Evolutionary conservation across 495 filamentous ascomycete species (phyloP).

Genomic region (Xeromyces bisporus): DNA sequence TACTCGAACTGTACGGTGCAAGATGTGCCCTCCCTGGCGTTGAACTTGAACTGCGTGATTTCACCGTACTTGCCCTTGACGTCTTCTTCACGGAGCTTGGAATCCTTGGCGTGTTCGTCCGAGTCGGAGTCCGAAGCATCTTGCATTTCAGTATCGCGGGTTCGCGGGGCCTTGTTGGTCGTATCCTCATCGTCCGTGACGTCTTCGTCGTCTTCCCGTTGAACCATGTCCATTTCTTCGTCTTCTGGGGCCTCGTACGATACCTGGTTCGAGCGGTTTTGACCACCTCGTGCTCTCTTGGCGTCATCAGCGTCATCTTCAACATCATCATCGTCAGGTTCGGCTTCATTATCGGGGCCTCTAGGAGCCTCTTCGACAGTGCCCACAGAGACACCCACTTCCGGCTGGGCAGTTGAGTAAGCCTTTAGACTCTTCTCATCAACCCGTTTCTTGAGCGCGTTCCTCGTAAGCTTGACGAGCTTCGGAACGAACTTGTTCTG

Average conservation of each 20-base stretch:
- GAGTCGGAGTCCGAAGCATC: constrained; percentile 23
- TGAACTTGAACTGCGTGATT: constrained; percentile 63
- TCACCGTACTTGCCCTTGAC: constrained; percentile 47
- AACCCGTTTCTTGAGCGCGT: constrained; percentile 63
- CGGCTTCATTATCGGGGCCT: constrained; percentile 36
- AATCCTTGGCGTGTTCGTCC: constrained; percentile 19
- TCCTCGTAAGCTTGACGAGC: constrained; percentile 47
- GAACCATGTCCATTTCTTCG: constrained; percentile 60
- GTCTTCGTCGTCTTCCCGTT: constrained; percentile 23
- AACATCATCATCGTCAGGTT: constrained; percentile 52
- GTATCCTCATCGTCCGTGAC: constrained; percentile 30
- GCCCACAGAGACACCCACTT: constrained; percentile 65
- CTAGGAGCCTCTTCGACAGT: constrained; percentile 42
- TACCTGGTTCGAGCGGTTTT: constrained; percentile 60
- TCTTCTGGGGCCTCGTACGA: constrained; percentile 88
- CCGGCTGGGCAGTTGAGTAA: constrained; percentile 52
- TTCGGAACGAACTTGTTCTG: constrained; percentile 60
- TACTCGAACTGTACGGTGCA: constrained; percentile 77
- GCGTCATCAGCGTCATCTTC: constrained; percentile 76
- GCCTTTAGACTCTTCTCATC: constrained; percentile 43
- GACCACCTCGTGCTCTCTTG: constrained; percentile 55
- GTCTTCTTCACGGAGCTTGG: constrained; percentile 42
- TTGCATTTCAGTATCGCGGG: constrained; percentile 16
- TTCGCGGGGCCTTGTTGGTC: constrained; percentile 3
- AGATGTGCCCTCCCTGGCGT: constrained; percentile 52